Conservation (phyloP, 768 basidiomycete species). For the Tylopilus felleus region DNA sequence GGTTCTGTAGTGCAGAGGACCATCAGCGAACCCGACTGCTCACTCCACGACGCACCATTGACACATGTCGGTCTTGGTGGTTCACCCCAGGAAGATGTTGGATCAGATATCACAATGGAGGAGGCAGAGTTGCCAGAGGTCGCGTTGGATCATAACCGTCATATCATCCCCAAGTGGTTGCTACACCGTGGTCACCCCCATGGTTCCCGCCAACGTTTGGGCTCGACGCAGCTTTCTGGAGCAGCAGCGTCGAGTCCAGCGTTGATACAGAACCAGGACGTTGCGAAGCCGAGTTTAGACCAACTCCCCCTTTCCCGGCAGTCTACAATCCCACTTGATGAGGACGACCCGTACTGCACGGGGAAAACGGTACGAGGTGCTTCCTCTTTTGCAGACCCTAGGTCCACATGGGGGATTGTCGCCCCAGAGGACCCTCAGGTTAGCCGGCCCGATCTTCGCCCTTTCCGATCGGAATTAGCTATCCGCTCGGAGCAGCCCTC, state of each 20-base stretch:
- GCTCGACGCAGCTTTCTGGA: conserved; percentile 42
- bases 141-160: conserved; percentile 85
- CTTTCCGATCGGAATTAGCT: conserved; percentile 41
- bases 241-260: conserved; percentile 72
- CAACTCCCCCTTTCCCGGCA: conserved; percentile 44
- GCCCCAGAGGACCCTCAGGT: conserved; percentile 27
- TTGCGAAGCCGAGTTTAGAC: conserved; percentile 22
- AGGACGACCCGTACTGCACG: conserved; percentile 46
- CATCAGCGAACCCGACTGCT: conserved; percentile 24
- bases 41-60: conserved; percentile 1
- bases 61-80: neutral
- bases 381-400: conserved; percentile 25
- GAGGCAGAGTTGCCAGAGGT: conserved; percentile 94
- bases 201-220: conserved; percentile 38
- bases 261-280: conserved; percentile 39
- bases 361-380: conserved; percentile 31
- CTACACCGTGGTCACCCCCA: conserved; percentile 49
- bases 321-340: conserved; percentile 34
- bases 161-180: conserved; percentile 95
- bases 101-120: conserved; percentile 46
- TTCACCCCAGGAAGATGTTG: conserved; percentile 28
- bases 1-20: conserved; percentile 29
- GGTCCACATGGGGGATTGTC: conserved; percentile 14
- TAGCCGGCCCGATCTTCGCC: conserved; percentile 33
- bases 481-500: conserved; percentile 32